phyloP scores from a whole-genome alignment of 306 rosid genomes.

The Ceratonia siliqua region DNA sequence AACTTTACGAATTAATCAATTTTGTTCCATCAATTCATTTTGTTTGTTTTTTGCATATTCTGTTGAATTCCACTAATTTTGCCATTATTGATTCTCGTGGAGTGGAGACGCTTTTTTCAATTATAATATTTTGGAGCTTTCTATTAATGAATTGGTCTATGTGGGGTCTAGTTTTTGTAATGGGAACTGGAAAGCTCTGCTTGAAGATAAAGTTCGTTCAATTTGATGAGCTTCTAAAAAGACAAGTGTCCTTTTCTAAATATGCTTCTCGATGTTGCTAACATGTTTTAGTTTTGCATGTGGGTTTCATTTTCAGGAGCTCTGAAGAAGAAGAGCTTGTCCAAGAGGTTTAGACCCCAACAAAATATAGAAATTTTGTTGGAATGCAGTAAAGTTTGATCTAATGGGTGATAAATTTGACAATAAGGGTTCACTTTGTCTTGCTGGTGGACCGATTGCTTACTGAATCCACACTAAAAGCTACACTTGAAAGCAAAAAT shows the following conservation, averaged over 20 bases:
- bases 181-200: no score
- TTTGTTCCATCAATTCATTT: neutral
- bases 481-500: no score
- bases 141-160: slow-evolving; percentile 24
- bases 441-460: slow-evolving; percentile 83
- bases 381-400: slow-evolving; percentile 9
- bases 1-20: slow-evolving; percentile 1
- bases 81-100: neutral
- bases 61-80: neutral
- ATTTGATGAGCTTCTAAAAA: slow-evolving; percentile 30
- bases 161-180: no score
- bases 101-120: neutral
- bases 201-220: no score
- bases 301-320: slow-evolving; percentile 39
- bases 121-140: slow-evolving; percentile 30
- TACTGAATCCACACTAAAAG: no score
- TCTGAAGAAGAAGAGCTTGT: slow-evolving; percentile 28
- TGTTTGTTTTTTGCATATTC: slow-evolving; percentile 28
- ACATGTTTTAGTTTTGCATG: slow-evolving; percentile 28
- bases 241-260: slow-evolving; percentile 21
- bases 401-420: slow-evolving; percentile 29
- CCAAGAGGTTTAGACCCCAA: slow-evolving; percentile 16
- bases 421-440: slow-evolving; percentile 88
- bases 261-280: slow-evolving; percentile 38
- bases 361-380: no score